Evolutionary conservation across 257 asterid species (phyloP).

Genomic region (Salvia splendens): DNA sequence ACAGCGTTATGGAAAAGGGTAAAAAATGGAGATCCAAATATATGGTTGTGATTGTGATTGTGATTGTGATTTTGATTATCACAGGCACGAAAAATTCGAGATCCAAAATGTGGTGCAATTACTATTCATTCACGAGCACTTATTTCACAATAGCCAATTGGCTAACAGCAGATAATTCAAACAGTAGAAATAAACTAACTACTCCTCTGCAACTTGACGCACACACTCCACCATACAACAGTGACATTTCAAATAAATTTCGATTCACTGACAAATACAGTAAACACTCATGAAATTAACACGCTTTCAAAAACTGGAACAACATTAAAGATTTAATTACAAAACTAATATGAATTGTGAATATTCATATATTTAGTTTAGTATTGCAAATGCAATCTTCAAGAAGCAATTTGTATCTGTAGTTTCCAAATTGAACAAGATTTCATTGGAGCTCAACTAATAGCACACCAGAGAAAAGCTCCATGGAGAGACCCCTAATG

Average conservation of each 20-base stretch:
- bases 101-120: constrained; percentile 7
- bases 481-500: not conserved
- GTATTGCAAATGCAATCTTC: too few relatives aligned
- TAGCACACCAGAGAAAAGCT: not conserved
- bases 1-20: not conserved
- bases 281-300: not conserved
- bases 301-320: not conserved
- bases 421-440: not conserved
- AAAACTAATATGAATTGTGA: not conserved
- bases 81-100: not conserved
- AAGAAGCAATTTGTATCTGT: not conserved
- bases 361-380: not conserved
- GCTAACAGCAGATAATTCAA: not conserved
- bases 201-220: not conserved
- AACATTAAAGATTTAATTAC: not conserved
- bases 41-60: not conserved
- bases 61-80: not conserved
- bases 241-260: not conserved
- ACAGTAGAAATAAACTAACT: not conserved
- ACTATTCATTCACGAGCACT: constrained; percentile 27
- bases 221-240: not conserved
- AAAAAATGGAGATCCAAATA: not conserved
- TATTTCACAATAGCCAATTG: not conserved
- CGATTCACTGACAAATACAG: not conserved
- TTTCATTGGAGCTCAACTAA: not conserved